phyloP scores from a whole-genome alignment of 148 eudicot species.

The Heliosperma pusillum region DNA sequence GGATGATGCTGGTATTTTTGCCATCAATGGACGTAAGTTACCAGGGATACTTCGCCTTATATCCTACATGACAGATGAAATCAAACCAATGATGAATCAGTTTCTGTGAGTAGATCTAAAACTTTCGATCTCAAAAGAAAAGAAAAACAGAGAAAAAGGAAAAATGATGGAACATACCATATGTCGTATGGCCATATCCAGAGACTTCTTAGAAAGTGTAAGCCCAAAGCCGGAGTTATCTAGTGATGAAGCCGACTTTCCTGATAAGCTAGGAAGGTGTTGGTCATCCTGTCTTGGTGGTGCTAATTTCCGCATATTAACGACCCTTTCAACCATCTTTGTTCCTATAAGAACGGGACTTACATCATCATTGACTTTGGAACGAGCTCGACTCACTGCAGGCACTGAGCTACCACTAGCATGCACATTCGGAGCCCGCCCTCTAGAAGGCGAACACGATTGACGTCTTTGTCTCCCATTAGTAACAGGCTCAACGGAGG shows the following conservation, averaged over 20 bases:
- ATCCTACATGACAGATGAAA: constrained; percentile 47
- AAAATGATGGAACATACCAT: constrained; percentile 51
- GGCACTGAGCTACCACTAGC: constrained; percentile 78
- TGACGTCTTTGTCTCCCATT: constrained; percentile 70
- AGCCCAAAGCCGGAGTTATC: constrained; percentile 93
- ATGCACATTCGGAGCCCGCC: constrained; percentile 75
- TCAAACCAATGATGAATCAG: constrained; percentile 11
- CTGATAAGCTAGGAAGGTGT: constrained; percentile 85
- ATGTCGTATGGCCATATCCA: constrained; percentile 97
- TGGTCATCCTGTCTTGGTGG: constrained; percentile 84
- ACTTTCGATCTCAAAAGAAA: background rate
- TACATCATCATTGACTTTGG: constrained; percentile 74
- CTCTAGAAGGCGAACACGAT: constrained; percentile 93
- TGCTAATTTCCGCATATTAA: constrained; percentile 83
- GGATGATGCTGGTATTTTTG: constrained; percentile 95
- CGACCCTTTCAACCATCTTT: constrained; percentile 96
- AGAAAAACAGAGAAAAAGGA: background rate
- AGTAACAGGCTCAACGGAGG: constrained; percentile 66
- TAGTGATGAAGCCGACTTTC: constrained; percentile 84
- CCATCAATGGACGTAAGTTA: constrained; percentile 83
- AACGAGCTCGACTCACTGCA: constrained; percentile 59
- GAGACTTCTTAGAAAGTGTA: constrained; percentile 83
- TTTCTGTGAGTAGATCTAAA: background rate
- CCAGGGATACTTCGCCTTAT: constrained; percentile 82
- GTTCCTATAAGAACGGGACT: constrained; percentile 78